phyloP scores from a whole-genome alignment of 768 basidiomycete species.

The Calocera viscosa region DNA sequence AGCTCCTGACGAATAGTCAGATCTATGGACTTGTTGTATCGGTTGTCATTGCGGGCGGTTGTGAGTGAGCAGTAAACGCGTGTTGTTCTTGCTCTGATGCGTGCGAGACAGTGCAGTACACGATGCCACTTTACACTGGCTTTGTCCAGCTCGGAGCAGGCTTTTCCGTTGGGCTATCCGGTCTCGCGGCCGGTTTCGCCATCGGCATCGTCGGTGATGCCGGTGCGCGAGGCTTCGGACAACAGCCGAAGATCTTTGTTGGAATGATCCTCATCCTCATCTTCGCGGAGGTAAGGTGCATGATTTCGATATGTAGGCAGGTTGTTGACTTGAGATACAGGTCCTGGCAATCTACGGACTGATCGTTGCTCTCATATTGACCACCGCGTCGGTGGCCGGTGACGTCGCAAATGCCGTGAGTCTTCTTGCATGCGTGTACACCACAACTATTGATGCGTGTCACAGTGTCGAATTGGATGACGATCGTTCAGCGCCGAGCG shows the following conservation, averaged over 20 bases:
- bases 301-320: neutral
- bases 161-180: slow-evolving; percentile 81
- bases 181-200: slow-evolving; percentile 93
- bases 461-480: neutral
- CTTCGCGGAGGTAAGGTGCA: slow-evolving; percentile 57
- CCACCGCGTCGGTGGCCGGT: neutral
- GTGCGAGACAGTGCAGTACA: slow-evolving; percentile 41
- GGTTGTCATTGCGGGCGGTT: slow-evolving; percentile 79
- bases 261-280: slow-evolving; percentile 99
- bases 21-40: slow-evolving; percentile 98
- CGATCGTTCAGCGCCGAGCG: neutral
- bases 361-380: neutral
- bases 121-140: slow-evolving; percentile 85
- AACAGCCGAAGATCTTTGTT: slow-evolving; percentile 87
- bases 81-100: neutral
- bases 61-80: slow-evolving; percentile 39
- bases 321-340: neutral
- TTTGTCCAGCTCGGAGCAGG: slow-evolving; percentile 92
- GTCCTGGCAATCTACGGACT: neutral
- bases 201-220: slow-evolving; percentile 98
- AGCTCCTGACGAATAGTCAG: slow-evolving; percentile 28
- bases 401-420: neutral
- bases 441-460: neutral
- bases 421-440: neutral
- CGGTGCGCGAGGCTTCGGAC: slow-evolving; percentile 93